These are phyloP conservation scores for Aaosphaeria arxii DNA, from an alignment of 2,329 filamentous ascomycete species.

Conservation along the genomic window DNA sequence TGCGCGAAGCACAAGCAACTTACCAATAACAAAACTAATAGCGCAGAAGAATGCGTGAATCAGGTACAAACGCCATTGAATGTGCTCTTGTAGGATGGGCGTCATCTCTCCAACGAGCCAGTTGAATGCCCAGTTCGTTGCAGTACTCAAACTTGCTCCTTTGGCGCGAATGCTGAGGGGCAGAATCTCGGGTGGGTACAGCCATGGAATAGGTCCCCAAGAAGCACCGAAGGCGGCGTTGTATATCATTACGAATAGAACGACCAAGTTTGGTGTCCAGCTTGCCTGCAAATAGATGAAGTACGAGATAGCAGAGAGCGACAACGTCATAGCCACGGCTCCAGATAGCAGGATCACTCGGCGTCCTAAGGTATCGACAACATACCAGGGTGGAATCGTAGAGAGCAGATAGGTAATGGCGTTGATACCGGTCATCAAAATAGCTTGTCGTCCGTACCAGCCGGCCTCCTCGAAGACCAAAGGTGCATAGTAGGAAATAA, in stretches of 20 bases:
- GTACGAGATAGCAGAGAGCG: conserved; percentile 87
- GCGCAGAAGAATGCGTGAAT: conserved; percentile 97
- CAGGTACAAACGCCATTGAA: conserved; percentile 91
- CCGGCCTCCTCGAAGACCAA: conserved; percentile 95
- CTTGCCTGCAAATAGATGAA: conserved; percentile 85
- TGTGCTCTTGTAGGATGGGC: conserved; percentile 85
- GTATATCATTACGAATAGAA: conserved; percentile 96
- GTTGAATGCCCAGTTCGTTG: conserved; percentile 97
- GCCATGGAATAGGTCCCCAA: conserved; percentile 98
- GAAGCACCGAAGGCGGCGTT: conserved; percentile 95
- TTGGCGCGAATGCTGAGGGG: conserved; percentile 96
- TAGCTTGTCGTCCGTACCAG: conserved; percentile 86
- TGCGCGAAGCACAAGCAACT: conserved; percentile 41
- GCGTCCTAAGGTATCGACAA: conserved; percentile 89
- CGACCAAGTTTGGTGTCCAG: conserved; percentile 78
- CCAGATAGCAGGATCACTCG: conserved; percentile 86
- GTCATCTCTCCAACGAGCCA: conserved; percentile 96
- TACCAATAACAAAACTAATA: conserved; percentile 92
- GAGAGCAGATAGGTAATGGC: conserved; percentile 86
- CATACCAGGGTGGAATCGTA: conserved; percentile 94
- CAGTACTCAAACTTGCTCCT: conserved; percentile 92
- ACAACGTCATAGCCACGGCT: conserved; percentile 83
- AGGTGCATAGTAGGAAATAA: conserved; percentile 98
- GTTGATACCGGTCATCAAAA: conserved; percentile 97
- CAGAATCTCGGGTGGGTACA: conserved; percentile 98